Conservation (phyloP, 176 grass and related monocot genomes). For the Elymus sibiricus region DNA sequence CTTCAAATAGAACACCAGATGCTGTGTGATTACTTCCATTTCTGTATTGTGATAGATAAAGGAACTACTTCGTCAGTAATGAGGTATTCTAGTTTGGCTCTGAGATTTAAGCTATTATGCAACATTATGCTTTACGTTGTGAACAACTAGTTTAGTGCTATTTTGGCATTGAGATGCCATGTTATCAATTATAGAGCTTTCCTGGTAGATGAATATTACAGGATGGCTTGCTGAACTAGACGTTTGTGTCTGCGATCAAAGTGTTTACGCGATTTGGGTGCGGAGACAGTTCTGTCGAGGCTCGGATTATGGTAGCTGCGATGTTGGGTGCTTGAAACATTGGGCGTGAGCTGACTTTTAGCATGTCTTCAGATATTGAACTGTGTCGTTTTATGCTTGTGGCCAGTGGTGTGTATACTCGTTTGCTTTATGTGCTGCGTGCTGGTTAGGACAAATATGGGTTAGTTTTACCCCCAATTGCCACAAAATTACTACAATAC, state of each 20-base stretch:
- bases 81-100: too few relatives aligned
- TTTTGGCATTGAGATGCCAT: too few relatives aligned
- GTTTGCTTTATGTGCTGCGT: conserved; percentile 28
- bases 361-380: background rate
- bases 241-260: background rate
- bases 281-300: background rate
- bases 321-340: background rate
- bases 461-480: conserved; percentile 16
- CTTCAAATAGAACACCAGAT: too few relatives aligned
- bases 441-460: conserved; percentile 30
- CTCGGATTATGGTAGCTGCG: background rate
- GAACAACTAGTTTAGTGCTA: background rate
- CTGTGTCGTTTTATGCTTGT: background rate
- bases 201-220: too few relatives aligned
- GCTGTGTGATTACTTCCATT: too few relatives aligned
- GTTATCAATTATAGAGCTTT: too few relatives aligned
- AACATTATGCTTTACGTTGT: conserved; percentile 10
- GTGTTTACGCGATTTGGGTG: conserved; percentile 1
- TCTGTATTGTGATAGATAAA: too few relatives aligned
- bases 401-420: conserved; percentile 2
- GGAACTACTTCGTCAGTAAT: too few relatives aligned
- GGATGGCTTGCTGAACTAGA: background rate
- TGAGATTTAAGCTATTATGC: conserved; percentile 9
- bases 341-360: background rate
- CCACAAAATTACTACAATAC: conserved; percentile 17